phyloP scores from a whole-genome alignment of 2,329 filamentous ascomycete species.

The Pestalotiopsis sp. region DNA sequence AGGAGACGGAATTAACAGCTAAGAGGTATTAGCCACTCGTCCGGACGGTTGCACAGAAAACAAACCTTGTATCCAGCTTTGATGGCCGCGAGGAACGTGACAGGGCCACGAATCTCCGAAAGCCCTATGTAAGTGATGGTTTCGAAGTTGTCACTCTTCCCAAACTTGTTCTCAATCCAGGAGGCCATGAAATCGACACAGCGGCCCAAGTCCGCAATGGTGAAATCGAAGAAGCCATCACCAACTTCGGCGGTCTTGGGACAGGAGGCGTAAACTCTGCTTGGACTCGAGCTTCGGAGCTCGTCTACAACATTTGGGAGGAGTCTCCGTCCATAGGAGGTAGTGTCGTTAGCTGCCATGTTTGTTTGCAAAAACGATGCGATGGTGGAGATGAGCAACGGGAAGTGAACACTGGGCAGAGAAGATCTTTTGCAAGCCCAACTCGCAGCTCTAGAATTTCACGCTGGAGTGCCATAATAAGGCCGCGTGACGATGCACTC shows the following conservation, averaged over 20 bases:
- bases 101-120: slow-evolving; percentile 31
- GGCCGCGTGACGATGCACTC: not conserved
- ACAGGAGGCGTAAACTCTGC: slow-evolving; percentile 17
- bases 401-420: not conserved
- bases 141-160: slow-evolving; percentile 20
- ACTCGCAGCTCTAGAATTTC: too few relatives aligned
- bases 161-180: slow-evolving; percentile 27
- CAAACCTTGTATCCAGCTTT: slow-evolving; percentile 36
- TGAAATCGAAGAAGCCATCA: slow-evolving; percentile 19
- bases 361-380: not conserved
- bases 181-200: slow-evolving; percentile 26
- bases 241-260: slow-evolving; percentile 16
- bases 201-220: slow-evolving; percentile 18
- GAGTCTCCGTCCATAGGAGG: slow-evolving; percentile 18
- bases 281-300: slow-evolving; percentile 13
- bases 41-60: not conserved
- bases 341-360: not conserved
- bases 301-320: slow-evolving; percentile 16
- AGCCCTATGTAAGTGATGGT: slow-evolving; percentile 26
- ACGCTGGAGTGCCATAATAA: too few relatives aligned
- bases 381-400: not conserved
- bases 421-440: too few relatives aligned
- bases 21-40: not conserved
- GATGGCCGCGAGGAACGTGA: slow-evolving; percentile 33
- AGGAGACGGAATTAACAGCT: slow-evolving; percentile 21